phyloP scores from a whole-genome alignment of 1,284 basidiomycete genomes.

The Stygiomarasmius scandens region DNA sequence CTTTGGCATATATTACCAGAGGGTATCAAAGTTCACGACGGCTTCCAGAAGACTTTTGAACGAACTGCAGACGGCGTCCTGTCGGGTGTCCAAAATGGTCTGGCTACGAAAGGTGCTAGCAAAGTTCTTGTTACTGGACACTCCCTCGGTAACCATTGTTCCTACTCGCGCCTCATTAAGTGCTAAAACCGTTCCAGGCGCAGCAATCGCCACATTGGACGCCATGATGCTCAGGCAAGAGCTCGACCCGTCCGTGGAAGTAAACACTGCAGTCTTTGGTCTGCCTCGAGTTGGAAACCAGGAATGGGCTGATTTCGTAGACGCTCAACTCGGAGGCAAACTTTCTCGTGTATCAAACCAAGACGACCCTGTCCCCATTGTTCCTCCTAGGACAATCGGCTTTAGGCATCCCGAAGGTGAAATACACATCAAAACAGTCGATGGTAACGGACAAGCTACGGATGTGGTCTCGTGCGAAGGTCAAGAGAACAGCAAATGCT shows the following conservation, averaged over 20 bases:
- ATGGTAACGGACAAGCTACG: constrained; percentile 25
- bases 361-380: constrained; percentile 39
- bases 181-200: constrained; percentile 31
- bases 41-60: constrained; percentile 48
- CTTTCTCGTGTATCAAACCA: constrained; percentile 37
- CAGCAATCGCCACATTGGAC: constrained; percentile 48
- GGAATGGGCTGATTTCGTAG: constrained; percentile 47
- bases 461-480: constrained; percentile 24
- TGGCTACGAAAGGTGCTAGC: constrained; percentile 35
- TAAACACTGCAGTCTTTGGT: constrained; percentile 45
- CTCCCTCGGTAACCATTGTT: constrained; percentile 31
- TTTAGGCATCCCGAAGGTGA: constrained; percentile 38
- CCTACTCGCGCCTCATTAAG: constrained; percentile 44
- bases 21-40: constrained; percentile 40
- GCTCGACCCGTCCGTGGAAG: constrained; percentile 35
- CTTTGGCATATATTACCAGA: constrained; percentile 8
- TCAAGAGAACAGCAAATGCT: constrained; percentile 24
- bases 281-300: constrained; percentile 47
- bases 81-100: constrained; percentile 37
- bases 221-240: constrained; percentile 42
- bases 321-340: constrained; percentile 32
- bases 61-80: constrained; percentile 45
- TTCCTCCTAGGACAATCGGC: constrained; percentile 36
- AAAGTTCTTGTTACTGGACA: constrained; percentile 46
- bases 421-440: constrained; percentile 37